Evolutionary conservation across 805 yeast species (phyloP).

Genomic region (Cyberlindnera maritima): DNA sequence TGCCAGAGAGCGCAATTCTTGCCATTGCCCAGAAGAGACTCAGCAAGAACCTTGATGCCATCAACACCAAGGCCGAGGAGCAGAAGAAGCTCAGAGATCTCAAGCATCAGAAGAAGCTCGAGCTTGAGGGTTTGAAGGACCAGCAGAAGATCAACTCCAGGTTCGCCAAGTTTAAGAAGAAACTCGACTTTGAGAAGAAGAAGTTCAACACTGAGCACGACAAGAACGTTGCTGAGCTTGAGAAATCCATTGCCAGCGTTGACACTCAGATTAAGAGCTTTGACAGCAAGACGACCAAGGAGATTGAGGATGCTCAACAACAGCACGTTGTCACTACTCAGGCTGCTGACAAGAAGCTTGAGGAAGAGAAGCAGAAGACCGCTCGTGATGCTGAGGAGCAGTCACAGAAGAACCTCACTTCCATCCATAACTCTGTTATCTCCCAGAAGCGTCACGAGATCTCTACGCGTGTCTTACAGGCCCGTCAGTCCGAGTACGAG

Average conservation of each 20-base stretch:
- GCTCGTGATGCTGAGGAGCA: conserved; percentile 16
- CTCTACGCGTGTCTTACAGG: conserved; percentile 25
- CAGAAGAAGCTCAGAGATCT: conserved; percentile 24
- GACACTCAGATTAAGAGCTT: conserved; percentile 22
- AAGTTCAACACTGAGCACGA: conserved; percentile 18
- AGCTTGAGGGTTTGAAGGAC: conserved; percentile 26
- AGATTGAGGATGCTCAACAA: conserved; percentile 19
- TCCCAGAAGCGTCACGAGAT: conserved; percentile 25
- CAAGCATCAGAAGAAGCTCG: conserved; percentile 26
- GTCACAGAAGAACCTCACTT: conserved; percentile 16
- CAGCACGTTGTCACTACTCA: conserved; percentile 13
- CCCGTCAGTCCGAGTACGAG: conserved; percentile 28
- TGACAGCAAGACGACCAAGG: conserved; percentile 22
- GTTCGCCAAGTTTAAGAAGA: conserved; percentile 28
- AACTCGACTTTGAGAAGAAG: conserved; percentile 25
- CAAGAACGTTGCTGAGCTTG: conserved; percentile 20
- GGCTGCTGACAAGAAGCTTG: conserved; percentile 23
- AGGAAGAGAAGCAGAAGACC: conserved; percentile 17
- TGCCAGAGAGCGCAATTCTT: conserved; percentile 26
- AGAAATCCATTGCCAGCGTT: conserved; percentile 19
- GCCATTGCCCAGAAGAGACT: conserved; percentile 27
- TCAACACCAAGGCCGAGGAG: conserved; percentile 25
- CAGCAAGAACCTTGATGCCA: conserved; percentile 18
- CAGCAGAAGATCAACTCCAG: conserved; percentile 25
- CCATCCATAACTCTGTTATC: conserved; percentile 21